Conservation (phyloP, 2,329 filamentous ascomycete genomes). For the Fonsecaea pugnacius region DNA sequence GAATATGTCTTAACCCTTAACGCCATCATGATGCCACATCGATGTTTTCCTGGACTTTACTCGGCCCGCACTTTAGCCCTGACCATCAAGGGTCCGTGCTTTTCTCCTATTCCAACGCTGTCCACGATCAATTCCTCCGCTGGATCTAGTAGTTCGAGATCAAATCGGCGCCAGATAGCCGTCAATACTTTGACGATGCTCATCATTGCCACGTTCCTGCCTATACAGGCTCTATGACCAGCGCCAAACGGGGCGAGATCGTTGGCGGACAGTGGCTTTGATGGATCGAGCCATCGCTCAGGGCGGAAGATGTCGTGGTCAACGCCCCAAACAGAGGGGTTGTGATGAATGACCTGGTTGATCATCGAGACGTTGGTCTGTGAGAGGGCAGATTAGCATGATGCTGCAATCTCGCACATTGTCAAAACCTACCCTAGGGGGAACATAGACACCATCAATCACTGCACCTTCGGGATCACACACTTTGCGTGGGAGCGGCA, state of each 20-base stretch:
- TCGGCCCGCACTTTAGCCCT: constrained; percentile 12
- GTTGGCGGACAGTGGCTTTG: constrained; percentile 45
- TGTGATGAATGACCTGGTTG: constrained; percentile 24
- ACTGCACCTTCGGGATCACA: constrained; percentile 8
- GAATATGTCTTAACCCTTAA: background rate
- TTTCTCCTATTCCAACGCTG: constrained; percentile 26
- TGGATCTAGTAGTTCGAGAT: constrained; percentile 17
- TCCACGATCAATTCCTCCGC: constrained; percentile 18
- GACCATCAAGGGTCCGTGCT: constrained; percentile 24
- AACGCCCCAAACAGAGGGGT: constrained; percentile 22
- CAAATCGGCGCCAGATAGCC: constrained; percentile 19
- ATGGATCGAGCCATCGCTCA: constrained; percentile 52
- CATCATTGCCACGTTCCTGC: constrained; percentile 51
- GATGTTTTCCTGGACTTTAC: constrained; percentile 1
- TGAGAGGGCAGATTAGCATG: background rate
- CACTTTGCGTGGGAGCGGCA: constrained; percentile 20
- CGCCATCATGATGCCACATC: background rate
- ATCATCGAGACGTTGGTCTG: constrained; percentile 21
- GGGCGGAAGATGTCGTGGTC: constrained; percentile 47
- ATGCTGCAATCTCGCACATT: background rate
- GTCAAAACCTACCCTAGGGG: constrained; percentile 18
- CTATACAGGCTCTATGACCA: constrained; percentile 56
- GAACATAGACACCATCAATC: constrained; percentile 21
- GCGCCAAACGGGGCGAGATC: constrained; percentile 56
- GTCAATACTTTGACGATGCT: constrained; percentile 24